These are phyloP conservation scores for Capsicum rhomboideum DNA, from an alignment of 257 asterid species.

Conservation along the genomic window DNA sequence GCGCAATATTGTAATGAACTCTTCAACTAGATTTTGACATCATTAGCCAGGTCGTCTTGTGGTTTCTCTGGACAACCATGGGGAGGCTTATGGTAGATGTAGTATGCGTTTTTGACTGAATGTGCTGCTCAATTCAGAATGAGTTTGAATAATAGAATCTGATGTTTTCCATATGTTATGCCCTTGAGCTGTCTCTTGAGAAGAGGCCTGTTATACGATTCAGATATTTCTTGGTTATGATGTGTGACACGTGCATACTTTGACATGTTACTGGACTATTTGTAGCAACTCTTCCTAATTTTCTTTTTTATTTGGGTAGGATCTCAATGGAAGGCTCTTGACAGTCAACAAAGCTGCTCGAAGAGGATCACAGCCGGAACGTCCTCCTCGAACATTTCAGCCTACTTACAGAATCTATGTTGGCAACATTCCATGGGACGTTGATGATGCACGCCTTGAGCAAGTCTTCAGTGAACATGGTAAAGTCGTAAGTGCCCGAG, in stretches of 20 bases:
- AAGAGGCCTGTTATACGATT: not conserved
- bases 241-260: not conserved
- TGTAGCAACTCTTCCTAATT: not conserved
- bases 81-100: not conserved
- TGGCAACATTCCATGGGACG: slow-evolving; percentile 88
- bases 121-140: not conserved
- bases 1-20: not conserved
- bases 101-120: not conserved
- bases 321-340: slow-evolving; percentile 58
- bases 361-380: slow-evolving; percentile 70
- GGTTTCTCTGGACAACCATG: not conserved
- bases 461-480: slow-evolving; percentile 81
- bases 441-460: slow-evolving; percentile 59
- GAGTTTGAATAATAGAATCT: not conserved
- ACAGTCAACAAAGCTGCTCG: slow-evolving; percentile 82
- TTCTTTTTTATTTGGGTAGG: slow-evolving; percentile 35
- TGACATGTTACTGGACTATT: not conserved
- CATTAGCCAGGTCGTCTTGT: not conserved
- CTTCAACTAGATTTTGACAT: not conserved
- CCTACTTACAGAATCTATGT: slow-evolving; percentile 57
- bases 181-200: not conserved
- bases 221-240: not conserved
- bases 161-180: not conserved
- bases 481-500: slow-evolving; percentile 71
- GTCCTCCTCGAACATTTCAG: slow-evolving; percentile 48